phyloP scores from a whole-genome alignment of 352 stramenopile genomes.

The Phytophthora lateralis region DNA sequence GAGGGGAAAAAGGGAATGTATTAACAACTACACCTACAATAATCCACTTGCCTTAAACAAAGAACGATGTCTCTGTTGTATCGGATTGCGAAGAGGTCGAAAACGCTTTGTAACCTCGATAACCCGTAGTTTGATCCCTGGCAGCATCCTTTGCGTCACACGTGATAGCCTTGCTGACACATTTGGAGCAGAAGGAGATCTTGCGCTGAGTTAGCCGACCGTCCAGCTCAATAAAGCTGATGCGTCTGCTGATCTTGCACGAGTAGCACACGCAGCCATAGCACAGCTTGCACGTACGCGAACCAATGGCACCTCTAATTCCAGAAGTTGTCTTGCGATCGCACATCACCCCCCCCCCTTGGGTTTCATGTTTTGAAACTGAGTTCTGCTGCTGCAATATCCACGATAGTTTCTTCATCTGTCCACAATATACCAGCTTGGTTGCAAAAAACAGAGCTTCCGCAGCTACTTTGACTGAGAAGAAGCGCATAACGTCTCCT shows the following conservation, averaged over 20 bases:
- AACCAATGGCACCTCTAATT: slow-evolving; percentile 22
- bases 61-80: neutral
- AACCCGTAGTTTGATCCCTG: slow-evolving; percentile 26
- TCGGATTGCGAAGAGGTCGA: slow-evolving; percentile 23
- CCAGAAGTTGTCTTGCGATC: slow-evolving; percentile 23
- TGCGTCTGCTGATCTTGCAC: slow-evolving; percentile 36
- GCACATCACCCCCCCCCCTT: slow-evolving; percentile 36
- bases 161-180: slow-evolving; percentile 30
- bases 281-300: slow-evolving; percentile 35
- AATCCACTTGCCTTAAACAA: neutral
- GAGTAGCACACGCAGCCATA: slow-evolving; percentile 32
- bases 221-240: slow-evolving; percentile 41
- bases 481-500: slow-evolving; percentile 37
- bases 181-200: slow-evolving; percentile 41
- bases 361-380: slow-evolving; percentile 1
- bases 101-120: slow-evolving; percentile 28
- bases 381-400: slow-evolving; percentile 21
- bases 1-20: no score
- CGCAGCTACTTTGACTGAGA: slow-evolving; percentile 29
- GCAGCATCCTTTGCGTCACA: slow-evolving; percentile 25
- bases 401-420: slow-evolving; percentile 66
- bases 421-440: slow-evolving; percentile 44
- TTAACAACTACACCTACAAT: neutral
- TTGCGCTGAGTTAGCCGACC: slow-evolving; percentile 37
- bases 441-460: slow-evolving; percentile 37